Conservation (phyloP, 1,284 basidiomycete species). For the Sphaerobolus stellatus region DNA sequence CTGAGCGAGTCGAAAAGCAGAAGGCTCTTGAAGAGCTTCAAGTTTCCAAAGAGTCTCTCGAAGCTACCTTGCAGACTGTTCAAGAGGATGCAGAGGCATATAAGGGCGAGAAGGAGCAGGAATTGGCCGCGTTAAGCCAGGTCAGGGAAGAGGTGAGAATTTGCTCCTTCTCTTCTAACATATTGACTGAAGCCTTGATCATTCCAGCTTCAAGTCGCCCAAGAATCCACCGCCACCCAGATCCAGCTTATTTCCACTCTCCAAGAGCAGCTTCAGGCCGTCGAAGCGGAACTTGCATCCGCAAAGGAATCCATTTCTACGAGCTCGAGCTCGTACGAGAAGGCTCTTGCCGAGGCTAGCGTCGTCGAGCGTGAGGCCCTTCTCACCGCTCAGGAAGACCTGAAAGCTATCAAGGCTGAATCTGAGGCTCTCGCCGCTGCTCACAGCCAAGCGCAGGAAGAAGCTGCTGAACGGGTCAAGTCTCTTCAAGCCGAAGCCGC, state of each 20-base stretch:
- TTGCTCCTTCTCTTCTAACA: not conserved
- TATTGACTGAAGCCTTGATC: conserved; percentile 6
- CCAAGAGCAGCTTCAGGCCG: conserved; percentile 47
- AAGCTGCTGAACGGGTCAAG: conserved; percentile 44
- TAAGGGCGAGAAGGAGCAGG: conserved; percentile 37
- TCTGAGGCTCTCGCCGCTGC: conserved; percentile 48
- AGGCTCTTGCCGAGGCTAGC: conserved; percentile 47
- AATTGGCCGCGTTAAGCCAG: conserved; percentile 37
- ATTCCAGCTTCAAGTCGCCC: conserved; percentile 52
- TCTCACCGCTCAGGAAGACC: conserved; percentile 60
- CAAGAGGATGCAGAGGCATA: conserved; percentile 42
- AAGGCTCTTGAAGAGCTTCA: conserved; percentile 47
- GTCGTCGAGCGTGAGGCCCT: conserved; percentile 63
- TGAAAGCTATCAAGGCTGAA: conserved; percentile 58
- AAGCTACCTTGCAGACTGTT: conserved; percentile 46
- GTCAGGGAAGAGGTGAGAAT: conserved; percentile 51
- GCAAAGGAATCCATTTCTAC: conserved; percentile 54
- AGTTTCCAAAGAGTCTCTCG: conserved; percentile 46
- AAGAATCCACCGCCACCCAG: conserved; percentile 40
- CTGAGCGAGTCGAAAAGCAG: conserved; percentile 49
- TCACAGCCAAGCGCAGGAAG: conserved; percentile 49
- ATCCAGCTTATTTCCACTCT: conserved; percentile 47
- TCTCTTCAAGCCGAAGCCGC: conserved; percentile 45
- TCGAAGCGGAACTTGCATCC: conserved; percentile 52
- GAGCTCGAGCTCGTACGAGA: conserved; percentile 47